These are phyloP conservation scores for Morella rubra DNA, from an alignment of 306 rosid species.

Conservation along the genomic window DNA sequence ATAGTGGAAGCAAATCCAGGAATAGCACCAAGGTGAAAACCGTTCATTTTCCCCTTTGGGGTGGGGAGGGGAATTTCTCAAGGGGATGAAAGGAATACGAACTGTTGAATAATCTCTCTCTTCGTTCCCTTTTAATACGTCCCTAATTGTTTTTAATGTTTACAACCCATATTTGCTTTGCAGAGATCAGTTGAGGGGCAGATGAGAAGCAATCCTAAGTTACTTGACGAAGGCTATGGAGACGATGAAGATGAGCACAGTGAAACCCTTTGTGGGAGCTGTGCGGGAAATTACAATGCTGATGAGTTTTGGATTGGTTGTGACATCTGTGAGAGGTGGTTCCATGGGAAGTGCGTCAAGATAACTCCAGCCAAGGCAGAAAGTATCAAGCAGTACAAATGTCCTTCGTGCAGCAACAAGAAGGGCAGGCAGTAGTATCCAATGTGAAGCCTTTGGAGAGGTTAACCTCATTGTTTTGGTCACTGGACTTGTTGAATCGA, in stretches of 20 bases:
- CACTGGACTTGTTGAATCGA: conserved; percentile 11
- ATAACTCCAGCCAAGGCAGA: conserved; percentile 60
- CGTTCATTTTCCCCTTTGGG: too few relatives aligned
- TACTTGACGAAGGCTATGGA: conserved; percentile 39
- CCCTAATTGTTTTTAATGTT: conserved; percentile 12
- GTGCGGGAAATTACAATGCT: conserved; percentile 52
- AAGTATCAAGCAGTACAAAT: conserved; percentile 50
- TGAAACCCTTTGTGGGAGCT: conserved; percentile 61
- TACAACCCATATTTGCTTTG: conserved; percentile 15
- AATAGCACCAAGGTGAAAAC: conserved; percentile 52
- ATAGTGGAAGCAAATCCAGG: conserved; percentile 57
- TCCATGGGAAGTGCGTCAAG: conserved; percentile 63
- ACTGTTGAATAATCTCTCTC: not conserved
- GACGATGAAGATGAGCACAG: conserved; percentile 54
- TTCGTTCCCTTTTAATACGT: not conserved
- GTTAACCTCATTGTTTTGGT: conserved; percentile 8
- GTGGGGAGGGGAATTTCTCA: too few relatives aligned
- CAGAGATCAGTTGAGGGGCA: conserved; percentile 56
- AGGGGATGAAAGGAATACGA: too few relatives aligned
- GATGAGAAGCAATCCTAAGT: conserved; percentile 38
- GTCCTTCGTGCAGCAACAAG: conserved; percentile 57
- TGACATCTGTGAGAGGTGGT: conserved; percentile 67
- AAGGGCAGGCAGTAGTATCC: conserved; percentile 37
- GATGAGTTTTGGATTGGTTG: conserved; percentile 69
- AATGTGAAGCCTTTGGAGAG: not conserved